phyloP scores from a whole-genome alignment of 2,329 filamentous ascomycete genomes.

The Fusarium haematococcum region DNA sequence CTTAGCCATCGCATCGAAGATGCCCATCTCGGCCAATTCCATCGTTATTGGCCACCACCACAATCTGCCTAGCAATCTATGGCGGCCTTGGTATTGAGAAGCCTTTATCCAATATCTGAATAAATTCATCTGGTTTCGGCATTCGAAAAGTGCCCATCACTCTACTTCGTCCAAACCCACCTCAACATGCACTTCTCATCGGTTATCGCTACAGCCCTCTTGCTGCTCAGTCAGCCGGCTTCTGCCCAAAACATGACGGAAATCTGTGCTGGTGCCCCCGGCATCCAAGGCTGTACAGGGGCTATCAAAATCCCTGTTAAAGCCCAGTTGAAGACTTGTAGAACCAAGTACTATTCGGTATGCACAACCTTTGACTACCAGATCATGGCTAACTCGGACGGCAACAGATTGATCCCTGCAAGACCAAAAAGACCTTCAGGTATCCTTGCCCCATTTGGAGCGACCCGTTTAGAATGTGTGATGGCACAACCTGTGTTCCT shows the following conservation, averaged over 20 bases:
- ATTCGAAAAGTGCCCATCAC: neutral
- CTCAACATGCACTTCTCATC: neutral
- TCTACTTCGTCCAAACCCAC: neutral
- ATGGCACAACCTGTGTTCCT: neutral
- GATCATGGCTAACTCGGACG: neutral
- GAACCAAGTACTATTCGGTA: neutral
- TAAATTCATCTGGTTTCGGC: neutral
- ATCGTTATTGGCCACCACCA: neutral
- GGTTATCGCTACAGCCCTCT: neutral
- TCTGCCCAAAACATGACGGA: neutral
- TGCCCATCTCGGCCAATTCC: neutral
- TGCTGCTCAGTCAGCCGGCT: constrained; percentile 2
- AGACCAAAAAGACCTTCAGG: neutral
- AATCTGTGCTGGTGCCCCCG: neutral
- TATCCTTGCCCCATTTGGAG: constrained; percentile 8
- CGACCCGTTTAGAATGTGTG: neutral
- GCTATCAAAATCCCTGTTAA: neutral
- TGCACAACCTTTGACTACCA: neutral
- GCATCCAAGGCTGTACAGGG: neutral
- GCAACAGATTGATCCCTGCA: constrained; percentile 4
- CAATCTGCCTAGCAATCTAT: neutral
- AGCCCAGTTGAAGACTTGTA: constrained; percentile 1
- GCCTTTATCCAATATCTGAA: neutral
- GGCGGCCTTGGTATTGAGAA: neutral
- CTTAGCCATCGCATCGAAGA: neutral